Base-by-base conservation (phyloP, 2,329 filamentous ascomycete species). In the Colletotrichum coccodes region DNA sequence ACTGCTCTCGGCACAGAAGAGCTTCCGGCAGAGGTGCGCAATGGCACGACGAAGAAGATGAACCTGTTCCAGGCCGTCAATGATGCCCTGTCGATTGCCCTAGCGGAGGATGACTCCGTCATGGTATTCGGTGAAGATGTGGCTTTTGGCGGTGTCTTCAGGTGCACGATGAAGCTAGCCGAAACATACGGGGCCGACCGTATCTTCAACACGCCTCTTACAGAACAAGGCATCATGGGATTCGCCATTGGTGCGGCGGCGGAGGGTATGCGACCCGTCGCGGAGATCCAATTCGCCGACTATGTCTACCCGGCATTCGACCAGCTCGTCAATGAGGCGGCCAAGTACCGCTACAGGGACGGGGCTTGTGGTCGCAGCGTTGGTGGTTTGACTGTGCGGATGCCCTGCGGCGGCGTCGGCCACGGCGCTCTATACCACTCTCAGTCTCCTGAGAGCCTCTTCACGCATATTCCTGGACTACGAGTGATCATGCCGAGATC, bases 21-120 rank as follows among this genome's bases (percentile, higher is more conserved):
- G 76, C 88, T 98, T 5, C 86, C 93, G 0, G 77, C 84, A 36
- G 85, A 90, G 23, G 85, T 90, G 34, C 89, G 87, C 72, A 90
- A 90, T 77, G 89, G 90, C 52, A 86, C 91, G 1, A 95, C 94
- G 3, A 94, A 94, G 78, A 92, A 93, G 73, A 92, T 97, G 87
- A 98, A 98, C 81, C 87, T 98, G 42, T 98, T 96, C 83, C 94
- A 97, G 79, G 92, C 96, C 58, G 90, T 99, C 84, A 98, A 98
- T 78, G 91, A 95, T 72, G 95, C 95, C 12, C 86, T 99, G 26
- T 89, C 92, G 26, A 93, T 92, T 68, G 94, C 95, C 28, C 86
- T 99, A 32, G 89, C 92, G 18, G 89, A 91, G 40, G 95, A 98
- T 75, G 94, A 97, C 72, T 90, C 91, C 21, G 94, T 97, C 26